Base-by-base conservation (phyloP, 148 eudicot species). In the Spergularia marina region DNA sequence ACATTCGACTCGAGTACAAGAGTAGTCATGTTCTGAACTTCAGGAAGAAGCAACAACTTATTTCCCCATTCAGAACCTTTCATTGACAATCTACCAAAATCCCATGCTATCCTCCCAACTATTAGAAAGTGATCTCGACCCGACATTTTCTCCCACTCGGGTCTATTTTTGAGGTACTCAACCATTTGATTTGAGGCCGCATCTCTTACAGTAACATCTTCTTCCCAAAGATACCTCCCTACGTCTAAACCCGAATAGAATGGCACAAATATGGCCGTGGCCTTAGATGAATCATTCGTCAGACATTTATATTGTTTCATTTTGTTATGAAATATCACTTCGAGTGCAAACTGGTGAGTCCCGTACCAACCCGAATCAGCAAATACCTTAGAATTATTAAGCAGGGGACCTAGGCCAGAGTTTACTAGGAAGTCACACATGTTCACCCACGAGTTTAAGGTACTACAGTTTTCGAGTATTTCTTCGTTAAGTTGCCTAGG, bases 91-190 rank as follows among this genome's bases (percentile, higher is more conserved):
- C 97, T 70, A 10, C 94, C 77, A 59, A 91, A 90, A 82, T 89
- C 97, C 97, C 97, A 89, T 10, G 94, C 81, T 4, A 89, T 85
- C 56, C 94, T 68, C 4, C 97, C 97, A 0, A 89, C 85, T 0
- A 88, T 86, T 7, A 89, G n/a, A 81, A 91, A 91, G 70, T 91
- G 97, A 68, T 91, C 94, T 59, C 65, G 70, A 0, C 97, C 97
- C 13, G 30, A 56, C 86, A 85, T 83, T 20, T 10, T 54, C 7
- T 64, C 16, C 97, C 97, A 91, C 75, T 91, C 94, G 3, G 91
- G 88, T 41, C 61, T 82, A 13, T 44, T 53, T 51, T 59, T 82
- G 0, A 91, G 75, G 83, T 82, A 89, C 47, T 83, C 69, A 6
- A 71, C 83, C 12, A 91, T 8, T 25, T 82, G 88, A 2, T 80